phyloP scores from a whole-genome alignment of 257 asterid species.

The Jasminum sambac region DNA sequence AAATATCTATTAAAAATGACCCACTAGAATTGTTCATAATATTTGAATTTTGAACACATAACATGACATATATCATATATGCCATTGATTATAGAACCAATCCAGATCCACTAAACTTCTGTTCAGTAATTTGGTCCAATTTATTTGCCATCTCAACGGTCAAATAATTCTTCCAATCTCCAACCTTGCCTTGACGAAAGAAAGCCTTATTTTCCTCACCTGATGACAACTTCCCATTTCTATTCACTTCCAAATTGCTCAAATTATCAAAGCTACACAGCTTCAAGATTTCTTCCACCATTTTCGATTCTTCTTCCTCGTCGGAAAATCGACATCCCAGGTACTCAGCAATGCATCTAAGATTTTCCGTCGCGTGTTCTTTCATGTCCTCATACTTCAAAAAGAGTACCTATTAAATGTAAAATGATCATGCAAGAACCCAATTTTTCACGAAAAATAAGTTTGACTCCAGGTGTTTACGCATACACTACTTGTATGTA shows the following conservation, averaged over 20 bases:
- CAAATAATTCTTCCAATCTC: conserved; percentile 22
- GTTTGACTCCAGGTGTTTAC: too few relatives aligned
- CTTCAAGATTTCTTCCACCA: conserved; percentile 4
- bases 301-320: conserved; percentile 13
- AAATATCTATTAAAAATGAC: too few relatives aligned
- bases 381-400: conserved; percentile 17
- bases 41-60: too few relatives aligned
- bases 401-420: background rate
- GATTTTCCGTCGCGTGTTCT: background rate
- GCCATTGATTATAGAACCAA: background rate
- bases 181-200: conserved; percentile 12
- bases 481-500: too few relatives aligned
- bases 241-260: conserved; percentile 22
- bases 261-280: conserved; percentile 22
- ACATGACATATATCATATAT: too few relatives aligned
- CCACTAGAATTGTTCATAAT: too few relatives aligned
- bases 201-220: conserved; percentile 12
- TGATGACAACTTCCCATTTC: conserved; percentile 12
- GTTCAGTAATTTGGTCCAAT: conserved; percentile 10
- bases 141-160: conserved; percentile 6
- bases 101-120: conserved; percentile 10
- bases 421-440: too few relatives aligned
- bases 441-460: too few relatives aligned
- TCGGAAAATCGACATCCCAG: conserved; percentile 10
- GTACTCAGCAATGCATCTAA: conserved; percentile 1